These are phyloP conservation scores for Nakazawaea ernobii DNA, from an alignment of 805 yeast species.

Conservation along the genomic window DNA sequence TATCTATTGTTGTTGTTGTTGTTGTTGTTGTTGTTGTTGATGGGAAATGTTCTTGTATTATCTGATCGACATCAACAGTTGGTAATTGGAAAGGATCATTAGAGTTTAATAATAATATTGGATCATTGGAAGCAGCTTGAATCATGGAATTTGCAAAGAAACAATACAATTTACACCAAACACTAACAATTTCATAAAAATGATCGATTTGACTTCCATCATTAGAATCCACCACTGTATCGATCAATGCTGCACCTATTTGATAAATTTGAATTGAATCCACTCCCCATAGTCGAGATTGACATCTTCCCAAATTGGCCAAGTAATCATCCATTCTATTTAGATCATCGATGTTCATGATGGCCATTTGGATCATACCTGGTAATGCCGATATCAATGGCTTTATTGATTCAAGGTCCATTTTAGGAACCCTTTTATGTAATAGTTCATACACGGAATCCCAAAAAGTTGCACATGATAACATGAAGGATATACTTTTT, in stretches of 20 bases:
- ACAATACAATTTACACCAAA: slow-evolving; percentile 24
- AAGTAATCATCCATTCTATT: slow-evolving; percentile 53
- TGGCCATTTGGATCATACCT: slow-evolving; percentile 65
- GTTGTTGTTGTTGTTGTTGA: too few relatives aligned
- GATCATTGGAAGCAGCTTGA: slow-evolving; percentile 18
- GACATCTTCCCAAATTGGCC: slow-evolving; percentile 62
- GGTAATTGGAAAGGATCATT: slow-evolving; percentile 4
- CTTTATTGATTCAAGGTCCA: slow-evolving; percentile 37
- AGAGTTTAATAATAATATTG: slow-evolving; percentile 4
- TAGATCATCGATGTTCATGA: slow-evolving; percentile 57
- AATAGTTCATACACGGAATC: not conserved
- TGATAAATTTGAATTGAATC: slow-evolving; percentile 60
- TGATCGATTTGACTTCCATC: not conserved
- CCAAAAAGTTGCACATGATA: slow-evolving; percentile 4
- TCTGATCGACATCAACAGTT: slow-evolving; percentile 3
- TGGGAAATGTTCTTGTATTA: slow-evolving; percentile 4
- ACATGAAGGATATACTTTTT: not conserved
- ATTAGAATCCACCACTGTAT: slow-evolving; percentile 35
- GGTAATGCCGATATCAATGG: slow-evolving; percentile 79
- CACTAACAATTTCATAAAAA: not conserved
- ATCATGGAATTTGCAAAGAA: slow-evolving; percentile 25
- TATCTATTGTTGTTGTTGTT: too few relatives aligned
- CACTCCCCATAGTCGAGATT: slow-evolving; percentile 66
- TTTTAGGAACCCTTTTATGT: not conserved
- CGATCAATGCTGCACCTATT: slow-evolving; percentile 67